Conservation (phyloP, 106 monocot species). For the Acanthochlamys bracteata region DNA sequence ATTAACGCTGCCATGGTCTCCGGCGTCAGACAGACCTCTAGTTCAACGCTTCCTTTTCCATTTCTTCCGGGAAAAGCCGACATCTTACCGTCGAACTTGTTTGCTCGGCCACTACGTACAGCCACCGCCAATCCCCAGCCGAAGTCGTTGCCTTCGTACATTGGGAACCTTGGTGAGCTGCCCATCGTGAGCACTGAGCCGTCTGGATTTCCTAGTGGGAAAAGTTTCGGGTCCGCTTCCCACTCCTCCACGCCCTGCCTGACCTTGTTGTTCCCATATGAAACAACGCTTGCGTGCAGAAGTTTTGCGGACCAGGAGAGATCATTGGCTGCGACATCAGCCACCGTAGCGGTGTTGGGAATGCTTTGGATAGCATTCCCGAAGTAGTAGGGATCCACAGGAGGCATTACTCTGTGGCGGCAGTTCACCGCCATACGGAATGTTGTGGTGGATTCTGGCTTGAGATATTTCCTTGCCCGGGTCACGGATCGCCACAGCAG, state of each 20-base stretch:
- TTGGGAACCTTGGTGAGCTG: conserved; percentile 84
- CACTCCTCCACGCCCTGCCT: conserved; percentile 39
- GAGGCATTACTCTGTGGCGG: conserved; percentile 55
- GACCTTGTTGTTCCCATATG: conserved; percentile 30
- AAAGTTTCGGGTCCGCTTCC: conserved; percentile 53
- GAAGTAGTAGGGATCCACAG: conserved; percentile 51
- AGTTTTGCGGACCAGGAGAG: conserved; percentile 47
- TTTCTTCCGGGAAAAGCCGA: conserved; percentile 75
- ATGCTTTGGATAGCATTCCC: conserved; percentile 97
- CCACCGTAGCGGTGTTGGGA: conserved; percentile 45
- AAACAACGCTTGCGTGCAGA: conserved; percentile 43
- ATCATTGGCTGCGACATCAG: conserved; percentile 30
- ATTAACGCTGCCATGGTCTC: conserved; percentile 69
- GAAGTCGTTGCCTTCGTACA: conserved; percentile 85
- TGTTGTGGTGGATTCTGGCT: conserved; percentile 22
- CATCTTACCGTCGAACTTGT: conserved; percentile 95
- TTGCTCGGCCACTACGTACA: conserved; percentile 73
- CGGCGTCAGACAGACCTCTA: conserved; percentile 78
- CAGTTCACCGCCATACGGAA: conserved; percentile 90
- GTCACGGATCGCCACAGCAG: conserved; percentile 70
- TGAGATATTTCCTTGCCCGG: conserved; percentile 43
- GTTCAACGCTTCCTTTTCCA: conserved; percentile 54
- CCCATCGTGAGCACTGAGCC: conserved; percentile 80
- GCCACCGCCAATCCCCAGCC: conserved; percentile 76
- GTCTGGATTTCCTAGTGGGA: conserved; percentile 63